Conservation (phyloP, 2,329 filamentous ascomycete genomes). For the Fusarium avenaceum region DNA sequence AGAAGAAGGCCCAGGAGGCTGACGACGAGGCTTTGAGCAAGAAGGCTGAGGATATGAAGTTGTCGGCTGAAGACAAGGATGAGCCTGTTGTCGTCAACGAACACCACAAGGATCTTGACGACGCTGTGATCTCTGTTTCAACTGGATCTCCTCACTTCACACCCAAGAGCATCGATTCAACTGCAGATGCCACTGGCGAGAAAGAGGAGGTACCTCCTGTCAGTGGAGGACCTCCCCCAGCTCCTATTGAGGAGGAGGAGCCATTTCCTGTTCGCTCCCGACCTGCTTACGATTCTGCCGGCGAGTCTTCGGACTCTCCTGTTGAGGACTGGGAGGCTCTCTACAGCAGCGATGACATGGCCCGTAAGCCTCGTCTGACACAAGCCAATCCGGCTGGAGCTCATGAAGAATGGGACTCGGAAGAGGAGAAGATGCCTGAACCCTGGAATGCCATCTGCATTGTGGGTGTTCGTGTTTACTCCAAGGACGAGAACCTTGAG, state of each 20-base stretch:
- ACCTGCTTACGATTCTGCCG: constrained; percentile 60
- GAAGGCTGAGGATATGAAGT: constrained; percentile 31
- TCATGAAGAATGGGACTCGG: constrained; percentile 62
- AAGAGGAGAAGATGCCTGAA: constrained; percentile 69
- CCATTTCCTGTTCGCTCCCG: constrained; percentile 40
- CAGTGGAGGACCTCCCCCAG: constrained; percentile 45
- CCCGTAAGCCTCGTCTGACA: constrained; percentile 62
- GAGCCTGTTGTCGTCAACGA: constrained; percentile 29
- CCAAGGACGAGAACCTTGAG: constrained; percentile 67
- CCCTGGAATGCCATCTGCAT: constrained; percentile 75
- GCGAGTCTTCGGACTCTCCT: constrained; percentile 71
- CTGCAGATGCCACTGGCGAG: constrained; percentile 42
- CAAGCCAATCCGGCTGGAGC: constrained; percentile 53
- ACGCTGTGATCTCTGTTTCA: constrained; percentile 49
- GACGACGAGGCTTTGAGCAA: constrained; percentile 45
- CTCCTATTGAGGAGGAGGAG: constrained; percentile 37
- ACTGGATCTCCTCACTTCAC: constrained; percentile 52
- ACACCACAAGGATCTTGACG: constrained; percentile 42
- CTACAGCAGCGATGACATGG: constrained; percentile 71
- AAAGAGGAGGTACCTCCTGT: constrained; percentile 55
- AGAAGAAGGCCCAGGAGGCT: constrained; percentile 30
- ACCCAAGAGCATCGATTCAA: constrained; percentile 51
- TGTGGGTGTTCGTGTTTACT: constrained; percentile 72
- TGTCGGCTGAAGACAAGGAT: constrained; percentile 17
- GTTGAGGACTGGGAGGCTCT: constrained; percentile 71